These are phyloP conservation scores for Diaporthe sp. DNA, from an alignment of 2,329 filamentous ascomycete genomes.

Conservation along the genomic window DNA sequence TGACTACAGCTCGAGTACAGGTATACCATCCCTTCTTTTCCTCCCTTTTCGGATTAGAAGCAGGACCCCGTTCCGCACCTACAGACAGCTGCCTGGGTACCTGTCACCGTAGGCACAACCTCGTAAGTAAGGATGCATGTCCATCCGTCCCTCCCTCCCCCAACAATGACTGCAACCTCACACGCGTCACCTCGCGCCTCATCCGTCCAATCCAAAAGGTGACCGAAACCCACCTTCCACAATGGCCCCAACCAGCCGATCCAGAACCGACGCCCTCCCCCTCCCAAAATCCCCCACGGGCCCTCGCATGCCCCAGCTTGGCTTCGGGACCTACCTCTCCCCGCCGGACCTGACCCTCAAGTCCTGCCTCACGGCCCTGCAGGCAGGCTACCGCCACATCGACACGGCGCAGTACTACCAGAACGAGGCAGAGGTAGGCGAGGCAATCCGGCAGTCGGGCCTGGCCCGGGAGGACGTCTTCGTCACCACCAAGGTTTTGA, in stretches of 20 bases:
- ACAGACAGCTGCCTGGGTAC: no score
- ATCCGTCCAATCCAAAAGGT: background rate
- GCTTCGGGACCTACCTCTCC: slow-evolving; percentile 42
- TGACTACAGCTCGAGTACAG: no score
- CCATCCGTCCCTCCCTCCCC: background rate
- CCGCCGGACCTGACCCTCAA: slow-evolving; percentile 18
- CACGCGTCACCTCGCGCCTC: background rate
- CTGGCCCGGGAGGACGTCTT: slow-evolving; percentile 69
- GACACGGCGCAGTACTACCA: slow-evolving; percentile 75
- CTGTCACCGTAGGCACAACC: background rate
- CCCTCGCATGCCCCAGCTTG: slow-evolving; percentile 39
- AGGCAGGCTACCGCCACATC: slow-evolving; percentile 67
- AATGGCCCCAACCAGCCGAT: slow-evolving; percentile 1
- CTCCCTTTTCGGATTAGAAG: no score
- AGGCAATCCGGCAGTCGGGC: slow-evolving; percentile 67
- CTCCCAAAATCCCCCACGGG: background rate
- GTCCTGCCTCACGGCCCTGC: slow-evolving; percentile 60
- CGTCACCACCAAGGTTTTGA: slow-evolving; percentile 73
- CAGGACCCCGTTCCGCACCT: no score
- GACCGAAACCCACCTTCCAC: background rate
- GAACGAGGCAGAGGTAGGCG: slow-evolving; percentile 74
- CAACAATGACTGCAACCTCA: background rate
- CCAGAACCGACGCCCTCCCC: slow-evolving; percentile 1
- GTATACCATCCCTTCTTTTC: no score
- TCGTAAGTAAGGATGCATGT: background rate